Evolutionary conservation across 805 yeast species (phyloP).

Genomic region (Candida rishiriensis): DNA sequence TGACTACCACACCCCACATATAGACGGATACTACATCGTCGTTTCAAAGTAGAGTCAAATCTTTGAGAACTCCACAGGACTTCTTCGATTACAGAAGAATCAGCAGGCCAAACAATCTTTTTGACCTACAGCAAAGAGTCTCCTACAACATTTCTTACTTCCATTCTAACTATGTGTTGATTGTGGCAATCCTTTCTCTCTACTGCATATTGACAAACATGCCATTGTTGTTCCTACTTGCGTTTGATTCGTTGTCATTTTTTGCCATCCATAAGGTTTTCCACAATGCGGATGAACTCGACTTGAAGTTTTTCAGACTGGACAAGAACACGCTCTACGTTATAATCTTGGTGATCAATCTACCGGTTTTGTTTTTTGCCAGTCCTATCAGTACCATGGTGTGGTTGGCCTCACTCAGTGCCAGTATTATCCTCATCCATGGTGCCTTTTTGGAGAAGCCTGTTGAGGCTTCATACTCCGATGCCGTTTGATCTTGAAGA

Average conservation of each 20-base stretch:
- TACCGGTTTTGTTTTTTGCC: constrained; percentile 59
- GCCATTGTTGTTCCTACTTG: constrained; percentile 71
- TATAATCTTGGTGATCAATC: constrained; percentile 61
- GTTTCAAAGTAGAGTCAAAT: constrained; percentile 57
- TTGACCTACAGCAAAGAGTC: constrained; percentile 81
- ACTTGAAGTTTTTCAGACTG: constrained; percentile 48
- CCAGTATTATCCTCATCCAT: constrained; percentile 73
- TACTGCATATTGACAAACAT: constrained; percentile 84
- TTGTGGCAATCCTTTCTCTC: constrained; percentile 60
- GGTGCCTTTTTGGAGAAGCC: constrained; percentile 94
- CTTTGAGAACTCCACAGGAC: constrained; percentile 80
- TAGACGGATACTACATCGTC: constrained; percentile 34
- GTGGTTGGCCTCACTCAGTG: constrained; percentile 89
- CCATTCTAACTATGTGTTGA: constrained; percentile 74
- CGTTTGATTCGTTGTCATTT: constrained; percentile 37
- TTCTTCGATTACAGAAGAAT: constrained; percentile 84
- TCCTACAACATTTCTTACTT: constrained; percentile 80
- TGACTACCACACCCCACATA: background rate
- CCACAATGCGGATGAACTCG: constrained; percentile 23
- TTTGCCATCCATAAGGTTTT: constrained; percentile 35
- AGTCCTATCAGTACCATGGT: constrained; percentile 84
- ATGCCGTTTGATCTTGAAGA: constrained; percentile 33
- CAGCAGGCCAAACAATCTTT: constrained; percentile 76
- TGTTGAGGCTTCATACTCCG: constrained; percentile 89
- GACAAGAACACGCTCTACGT: constrained; percentile 82